Percentiles rank a stretch among this genome's conserved stretches.
Evolutionary conservation across 2,329 filamentous ascomycete species (phyloP).

Genomic region (Aspergillus clavatus): DNA sequence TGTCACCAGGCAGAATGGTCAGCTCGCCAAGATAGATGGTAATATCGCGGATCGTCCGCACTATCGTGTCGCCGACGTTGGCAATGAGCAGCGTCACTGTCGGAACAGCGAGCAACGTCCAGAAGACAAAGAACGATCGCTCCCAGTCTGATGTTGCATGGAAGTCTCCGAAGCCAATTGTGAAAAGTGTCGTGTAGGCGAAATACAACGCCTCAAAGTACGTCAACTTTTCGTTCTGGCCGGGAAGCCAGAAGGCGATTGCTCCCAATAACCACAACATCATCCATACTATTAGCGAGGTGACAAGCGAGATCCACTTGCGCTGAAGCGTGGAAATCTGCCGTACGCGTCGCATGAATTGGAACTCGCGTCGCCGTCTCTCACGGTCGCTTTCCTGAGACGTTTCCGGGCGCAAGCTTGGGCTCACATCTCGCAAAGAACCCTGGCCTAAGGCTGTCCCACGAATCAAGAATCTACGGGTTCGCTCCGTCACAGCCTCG

Average conservation of each 20-base stretch:
- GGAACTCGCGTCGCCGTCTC: constrained; percentile 35
- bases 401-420: constrained; percentile 10
- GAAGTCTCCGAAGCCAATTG: constrained; percentile 40
- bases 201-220: constrained; percentile 40
- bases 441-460: constrained; percentile 15
- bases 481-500: constrained; percentile 31
- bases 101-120: constrained; percentile 38
- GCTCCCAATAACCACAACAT: constrained; percentile 42
- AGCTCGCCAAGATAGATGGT: constrained; percentile 53
- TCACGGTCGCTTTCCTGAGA: constrained; percentile 18
- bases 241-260: constrained; percentile 33
- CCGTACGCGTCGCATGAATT: constrained; percentile 46
- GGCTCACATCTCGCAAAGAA: constrained; percentile 13
- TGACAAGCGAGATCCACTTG: constrained; percentile 39
- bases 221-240: constrained; percentile 28
- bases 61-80: constrained; percentile 37
- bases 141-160: constrained; percentile 30
- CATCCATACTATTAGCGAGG: constrained; percentile 37
- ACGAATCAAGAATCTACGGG: constrained; percentile 27
- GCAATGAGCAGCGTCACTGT: constrained; percentile 39
- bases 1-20: constrained; percentile 51
- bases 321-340: constrained; percentile 37
- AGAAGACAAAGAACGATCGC: constrained; percentile 38
- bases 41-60: constrained; percentile 51
- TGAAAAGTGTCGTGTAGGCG: constrained; percentile 35